Evolutionary conservation across 805 yeast species (phyloP), one percentile per base, ranked within the genome.

Genomic region (Candida maris): DNA sequence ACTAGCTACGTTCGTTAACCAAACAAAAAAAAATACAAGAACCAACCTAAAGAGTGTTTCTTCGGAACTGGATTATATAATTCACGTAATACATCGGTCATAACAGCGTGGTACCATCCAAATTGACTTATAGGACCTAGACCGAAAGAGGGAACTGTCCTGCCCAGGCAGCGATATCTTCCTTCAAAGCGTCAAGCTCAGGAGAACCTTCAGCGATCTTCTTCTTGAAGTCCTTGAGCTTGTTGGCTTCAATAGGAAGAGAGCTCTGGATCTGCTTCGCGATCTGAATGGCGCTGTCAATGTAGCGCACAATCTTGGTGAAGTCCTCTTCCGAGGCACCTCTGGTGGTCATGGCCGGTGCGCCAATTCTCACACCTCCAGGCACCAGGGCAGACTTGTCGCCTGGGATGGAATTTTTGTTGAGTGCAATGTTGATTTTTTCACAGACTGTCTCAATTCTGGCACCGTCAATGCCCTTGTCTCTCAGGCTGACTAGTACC

Each of bases 271-370:
- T 72, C 48, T 75, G 71, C 62, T 74, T 75, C 41, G 97, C 88
- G 59, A 79, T 78, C 52, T 71, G 59, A 44, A 88, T 91, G 29
- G 94, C 87, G 54, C 65, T 68, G 71, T 82, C 88, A 64, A 86
- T 85, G 75, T 79, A 89, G 48, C 71, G 68, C 36, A 81, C 95
- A 54, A 91, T 84, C 57, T 74, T 77, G 53, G 65, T 74, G 65
- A 91, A 93, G 61, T 93, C 97, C 42, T 70, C 81, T 63, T 85
- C 88, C 42, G 88, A 85, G 54, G 88, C 77, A 50, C 98, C 98
- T 71, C 98, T 86, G 41, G 97, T 86, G 47, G 96, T 79, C 97
- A 91, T 91, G 39, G 97, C 97, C 49, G 98, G 98, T 34, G 98
- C 85, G 59, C 98, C 98, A 45, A 91, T 83, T 71, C 98, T 85